Percentiles rank a stretch among this genome's conserved stretches.
These are phyloP conservation scores for Magnolia officinalis DNA, from an alignment of 164 flowering plant genomes.

Conservation along the genomic window DNA sequence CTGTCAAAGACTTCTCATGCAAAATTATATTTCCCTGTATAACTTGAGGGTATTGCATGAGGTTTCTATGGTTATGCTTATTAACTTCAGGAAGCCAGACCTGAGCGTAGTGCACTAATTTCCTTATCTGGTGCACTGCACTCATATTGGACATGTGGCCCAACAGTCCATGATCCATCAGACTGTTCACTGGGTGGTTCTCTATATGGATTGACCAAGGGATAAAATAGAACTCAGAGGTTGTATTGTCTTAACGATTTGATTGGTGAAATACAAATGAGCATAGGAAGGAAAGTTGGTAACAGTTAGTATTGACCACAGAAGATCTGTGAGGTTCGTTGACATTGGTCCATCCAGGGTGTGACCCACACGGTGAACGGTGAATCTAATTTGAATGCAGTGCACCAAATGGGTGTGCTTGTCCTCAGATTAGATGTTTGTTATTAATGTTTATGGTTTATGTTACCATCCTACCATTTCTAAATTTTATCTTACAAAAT, in stretches of 20 bases:
- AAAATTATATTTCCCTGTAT: background rate
- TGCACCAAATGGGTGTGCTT: background rate
- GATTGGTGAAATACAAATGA: background rate
- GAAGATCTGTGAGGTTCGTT: too few species aligned
- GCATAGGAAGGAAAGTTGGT: background rate
- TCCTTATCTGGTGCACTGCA: background rate
- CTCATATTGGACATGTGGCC: background rate
- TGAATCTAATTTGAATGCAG: background rate
- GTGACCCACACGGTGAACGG: background rate
- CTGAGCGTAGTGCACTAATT: background rate
- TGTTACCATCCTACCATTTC: background rate
- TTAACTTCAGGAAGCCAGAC: background rate
- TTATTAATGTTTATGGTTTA: background rate
- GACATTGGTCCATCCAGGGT: background rate
- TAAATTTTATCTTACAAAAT: background rate
- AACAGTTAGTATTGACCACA: background rate
- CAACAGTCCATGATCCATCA: background rate
- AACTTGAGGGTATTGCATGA: background rate
- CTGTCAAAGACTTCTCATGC: background rate
- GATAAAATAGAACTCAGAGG: background rate
- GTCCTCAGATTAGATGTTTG: background rate
- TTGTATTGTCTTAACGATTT: too few species aligned
- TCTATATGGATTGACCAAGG: background rate
- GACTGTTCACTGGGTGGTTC: background rate
- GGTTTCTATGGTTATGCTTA: background rate